Evolutionary conservation across 352 stramenopile genomes (phyloP).

Genomic region (Globisporangium paroecandrum): DNA sequence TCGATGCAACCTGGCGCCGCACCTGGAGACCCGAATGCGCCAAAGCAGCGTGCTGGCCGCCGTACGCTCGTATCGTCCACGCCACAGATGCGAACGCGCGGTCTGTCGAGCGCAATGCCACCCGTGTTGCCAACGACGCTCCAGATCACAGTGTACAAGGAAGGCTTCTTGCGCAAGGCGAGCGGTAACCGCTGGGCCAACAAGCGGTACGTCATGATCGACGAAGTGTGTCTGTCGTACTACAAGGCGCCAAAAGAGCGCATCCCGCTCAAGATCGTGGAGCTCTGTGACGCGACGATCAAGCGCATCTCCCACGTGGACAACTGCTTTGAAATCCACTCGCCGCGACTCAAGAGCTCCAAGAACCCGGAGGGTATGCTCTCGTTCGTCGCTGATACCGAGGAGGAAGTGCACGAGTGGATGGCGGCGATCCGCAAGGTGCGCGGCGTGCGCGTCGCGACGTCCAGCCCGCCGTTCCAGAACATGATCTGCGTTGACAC

Average conservation of each 20-base stretch:
- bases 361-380: conserved; percentile 81
- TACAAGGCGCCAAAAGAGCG: conserved; percentile 84
- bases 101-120: conserved; percentile 49
- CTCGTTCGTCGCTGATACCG: conserved; percentile 81
- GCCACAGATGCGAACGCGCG: conserved; percentile 30
- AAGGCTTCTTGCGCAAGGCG: conserved; percentile 80
- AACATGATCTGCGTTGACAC: conserved; percentile 91
- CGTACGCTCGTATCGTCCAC: conserved; percentile 69
- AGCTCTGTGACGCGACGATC: conserved; percentile 77
- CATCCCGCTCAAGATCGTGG: conserved; percentile 83
- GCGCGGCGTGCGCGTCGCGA: conserved; percentile 71
- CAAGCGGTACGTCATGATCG: conserved; percentile 86
- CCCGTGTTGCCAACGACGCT: conserved; percentile 62
- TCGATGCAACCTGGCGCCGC: conserved; percentile 57
- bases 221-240: conserved; percentile 80
- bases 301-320: conserved; percentile 81
- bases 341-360: conserved; percentile 76
- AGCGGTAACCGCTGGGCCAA: conserved; percentile 79
- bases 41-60: conserved; percentile 40
- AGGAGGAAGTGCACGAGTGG: conserved; percentile 85
- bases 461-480: conserved; percentile 64
- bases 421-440: conserved; percentile 87
- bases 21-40: conserved; percentile 23
- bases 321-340: conserved; percentile 85
- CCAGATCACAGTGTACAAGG: conserved; percentile 76